Base-by-base conservation (phyloP, 2,329 filamentous ascomycete species). In the Nakataea oryzae region DNA sequence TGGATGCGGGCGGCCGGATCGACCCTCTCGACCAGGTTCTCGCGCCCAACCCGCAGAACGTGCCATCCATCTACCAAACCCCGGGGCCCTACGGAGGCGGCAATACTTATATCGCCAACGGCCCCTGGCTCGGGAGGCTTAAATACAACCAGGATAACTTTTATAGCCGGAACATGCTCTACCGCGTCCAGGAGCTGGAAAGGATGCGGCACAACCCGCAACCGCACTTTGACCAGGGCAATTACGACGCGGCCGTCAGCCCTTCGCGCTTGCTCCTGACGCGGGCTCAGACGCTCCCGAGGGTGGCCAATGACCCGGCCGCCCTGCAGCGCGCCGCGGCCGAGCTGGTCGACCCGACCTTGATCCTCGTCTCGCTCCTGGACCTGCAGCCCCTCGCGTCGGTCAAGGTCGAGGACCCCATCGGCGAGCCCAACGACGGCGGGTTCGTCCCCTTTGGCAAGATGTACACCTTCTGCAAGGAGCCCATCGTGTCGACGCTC, bases 101-200 rank as follows among this genome's bases (percentile, higher is more conserved):
- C 41, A 1, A 6, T 1, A n/a, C 21, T 21, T 21, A 17, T 3
- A 2, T n/a, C 17, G 2, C 0, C 17, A 21, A 17, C 7, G n/a
- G 41, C 6, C 41, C 41, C 41, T 50, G 21, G 17, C 17, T 50
- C 6, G 41, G 41, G 17, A n/a, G 3, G 3, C 41, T 50, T 21
- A 7, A 17, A 17, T 17, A 17, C 11, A 17, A n/a, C 2, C 2
- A 17, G 9, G 3, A n/a, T 21, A 50, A 50, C 41, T 50, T 50
- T 9, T n/a, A n/a, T 21, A 50, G 7, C 41, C 41, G 41, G 41
- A n/a, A 12, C 2, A 6, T n/a, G 4, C 4, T 50, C 21, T 12
- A 3, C 14, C 41, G 11, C 17, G 11, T 21, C 3, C 17, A n/a
- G 11, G 41, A 8, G 7, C 4, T 50, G 41, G 7, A n/a, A 8